Evolutionary conservation across 2,329 filamentous ascomycete species (phyloP), one percentile per base, ranked within the genome.

Genomic region (Talaromyces rugulosus): DNA sequence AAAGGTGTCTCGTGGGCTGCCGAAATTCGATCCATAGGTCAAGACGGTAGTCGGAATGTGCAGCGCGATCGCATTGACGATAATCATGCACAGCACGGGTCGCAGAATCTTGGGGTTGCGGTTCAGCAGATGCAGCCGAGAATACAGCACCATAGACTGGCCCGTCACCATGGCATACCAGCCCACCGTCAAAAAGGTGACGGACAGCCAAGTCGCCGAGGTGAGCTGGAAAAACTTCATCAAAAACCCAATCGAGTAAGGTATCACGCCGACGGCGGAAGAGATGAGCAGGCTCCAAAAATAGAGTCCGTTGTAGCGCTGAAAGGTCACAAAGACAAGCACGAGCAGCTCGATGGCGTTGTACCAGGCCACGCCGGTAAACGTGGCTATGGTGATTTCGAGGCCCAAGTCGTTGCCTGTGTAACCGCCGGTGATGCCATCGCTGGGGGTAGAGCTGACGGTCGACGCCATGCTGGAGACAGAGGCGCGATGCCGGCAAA

Each of bases 151-250:
- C 23, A 82, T 65, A 2, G 78, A 78, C 67, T 82, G 80, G 9
- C 80, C 80, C 1, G 78, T 81, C 30, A 81, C 78, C 78, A 81
- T 80, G 31, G 69, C 71, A 64, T 75, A 80, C 79, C 80, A 81
- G 57, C 79, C 79, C 34, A 81, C 64, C 16, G 75, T 78, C 51
- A 82, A 71, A 18, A 81, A 68, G 9, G 75, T 74, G n/a, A 80
- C 70, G 1, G 76, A 74, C 8, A 80, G 66, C 70, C 75, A 77
- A 28, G 68, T 64, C 28, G 74, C 68, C 5, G 65, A 64, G 51
- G 72, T 72, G 63, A 78, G 64, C 11, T 71, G 65, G 66, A 80
- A 81, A 67, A 79, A 80, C 63, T 81, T 81, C 65, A 83, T 70
- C 31, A 82, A 61, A 65, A 81, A 81, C 4, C 79, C 80, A 11